These are phyloP conservation scores for Singerocomus inundabilis DNA, from an alignment of 1,284 basidiomycete species.

Conservation along the genomic window DNA sequence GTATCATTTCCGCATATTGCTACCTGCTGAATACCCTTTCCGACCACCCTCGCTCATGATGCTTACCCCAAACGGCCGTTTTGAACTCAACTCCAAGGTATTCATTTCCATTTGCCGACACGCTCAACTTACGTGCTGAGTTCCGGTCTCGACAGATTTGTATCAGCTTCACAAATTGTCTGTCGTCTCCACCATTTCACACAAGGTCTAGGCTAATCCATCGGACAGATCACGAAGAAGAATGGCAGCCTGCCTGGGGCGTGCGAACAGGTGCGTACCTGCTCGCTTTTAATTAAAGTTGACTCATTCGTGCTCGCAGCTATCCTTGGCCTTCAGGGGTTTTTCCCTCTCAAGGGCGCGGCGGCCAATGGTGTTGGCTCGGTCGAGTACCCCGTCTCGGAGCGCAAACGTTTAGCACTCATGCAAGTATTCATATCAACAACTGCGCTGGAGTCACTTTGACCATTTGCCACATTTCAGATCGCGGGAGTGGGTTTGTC, in stretches of 20 bases:
- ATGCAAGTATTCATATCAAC: conserved; percentile 51
- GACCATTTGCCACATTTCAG: conserved; percentile 40
- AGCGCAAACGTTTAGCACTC: conserved; percentile 78
- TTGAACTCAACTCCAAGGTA: conserved; percentile 95
- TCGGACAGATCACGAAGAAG: conserved; percentile 74
- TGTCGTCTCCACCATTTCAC: conserved; percentile 30
- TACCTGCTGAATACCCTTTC: conserved; percentile 94
- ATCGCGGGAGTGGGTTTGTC: conserved; percentile 81
- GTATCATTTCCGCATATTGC: conserved; percentile 89
- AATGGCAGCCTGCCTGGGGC: conserved; percentile 98
- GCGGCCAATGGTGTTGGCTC: conserved; percentile 90
- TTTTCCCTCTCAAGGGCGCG: conserved; percentile 88
- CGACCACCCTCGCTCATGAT: conserved; percentile 92
- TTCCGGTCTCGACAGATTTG: conserved; percentile 62
- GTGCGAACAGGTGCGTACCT: conserved; percentile 75
- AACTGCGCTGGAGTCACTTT: conserved; percentile 9
- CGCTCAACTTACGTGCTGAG: conserved; percentile 15
- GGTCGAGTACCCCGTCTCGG: conserved; percentile 75
- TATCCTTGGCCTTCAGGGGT: conserved; percentile 87
- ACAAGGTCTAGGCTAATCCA: conserved; percentile 25
- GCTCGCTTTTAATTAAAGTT: conserved; percentile 23
- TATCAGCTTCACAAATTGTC: conserved; percentile 89
- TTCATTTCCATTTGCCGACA: conserved; percentile 29
- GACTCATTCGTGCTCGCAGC: conserved; percentile 44
- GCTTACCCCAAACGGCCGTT: conserved; percentile 93